These are phyloP conservation scores for Russula foetens DNA, from an alignment of 768 basidiomycete genomes.

Conservation along the genomic window DNA sequence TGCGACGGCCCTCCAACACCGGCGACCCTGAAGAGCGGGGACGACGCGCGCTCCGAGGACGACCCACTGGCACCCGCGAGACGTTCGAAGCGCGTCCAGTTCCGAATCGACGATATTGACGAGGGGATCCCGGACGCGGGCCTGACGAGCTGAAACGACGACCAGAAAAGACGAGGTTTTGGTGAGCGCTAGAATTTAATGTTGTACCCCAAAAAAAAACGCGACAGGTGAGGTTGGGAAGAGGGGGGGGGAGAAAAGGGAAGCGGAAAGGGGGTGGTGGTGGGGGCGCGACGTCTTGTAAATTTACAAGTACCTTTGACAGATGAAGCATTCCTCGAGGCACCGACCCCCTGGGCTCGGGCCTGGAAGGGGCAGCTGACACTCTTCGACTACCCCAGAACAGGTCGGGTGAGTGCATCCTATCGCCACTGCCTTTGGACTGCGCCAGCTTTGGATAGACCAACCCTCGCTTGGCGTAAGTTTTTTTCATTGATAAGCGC, in stretches of 20 bases:
- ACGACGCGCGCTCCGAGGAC: background rate
- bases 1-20: background rate
- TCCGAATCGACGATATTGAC: background rate
- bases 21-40: background rate
- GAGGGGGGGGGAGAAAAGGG: too few species aligned
- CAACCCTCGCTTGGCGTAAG: conserved; percentile 22
- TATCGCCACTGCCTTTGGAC: conserved; percentile 28
- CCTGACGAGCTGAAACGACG: background rate
- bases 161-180: background rate
- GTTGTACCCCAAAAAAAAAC: background rate
- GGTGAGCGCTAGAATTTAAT: background rate
- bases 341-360: conserved; percentile 1
- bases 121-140: background rate
- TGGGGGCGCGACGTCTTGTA: too few species aligned
- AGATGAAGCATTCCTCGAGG: background rate
- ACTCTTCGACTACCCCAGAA: conserved; percentile 31
- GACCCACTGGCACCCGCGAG: background rate
- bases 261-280: background rate
- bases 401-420: conserved; percentile 30
- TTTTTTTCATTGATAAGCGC: conserved; percentile 11
- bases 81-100: background rate
- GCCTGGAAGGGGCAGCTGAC: conserved; percentile 20
- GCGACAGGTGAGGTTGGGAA: too few species aligned
- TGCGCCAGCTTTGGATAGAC: conserved; percentile 37
- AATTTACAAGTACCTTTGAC: conserved; percentile 1